Percentiles rank a stretch among this genome's conserved stretches.
Evolutionary conservation across 1,139 yeast genomes (phyloP).

Genomic region (Hansenula lynferdii): DNA sequence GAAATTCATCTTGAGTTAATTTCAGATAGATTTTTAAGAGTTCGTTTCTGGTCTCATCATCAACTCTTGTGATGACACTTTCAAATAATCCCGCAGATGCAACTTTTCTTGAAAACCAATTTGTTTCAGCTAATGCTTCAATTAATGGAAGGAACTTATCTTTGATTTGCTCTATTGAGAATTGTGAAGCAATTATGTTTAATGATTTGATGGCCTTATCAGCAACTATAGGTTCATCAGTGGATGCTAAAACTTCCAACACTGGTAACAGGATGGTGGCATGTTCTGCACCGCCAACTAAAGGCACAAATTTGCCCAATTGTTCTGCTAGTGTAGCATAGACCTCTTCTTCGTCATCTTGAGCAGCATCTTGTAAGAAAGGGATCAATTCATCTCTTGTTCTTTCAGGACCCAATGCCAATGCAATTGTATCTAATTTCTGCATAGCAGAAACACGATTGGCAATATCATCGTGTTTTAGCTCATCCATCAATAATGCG

Average conservation of each 20-base stretch:
- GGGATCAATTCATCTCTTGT: conserved; percentile 88
- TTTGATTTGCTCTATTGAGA: conserved; percentile 63
- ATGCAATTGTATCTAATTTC: conserved; percentile 87
- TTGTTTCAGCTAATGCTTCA: conserved; percentile 74
- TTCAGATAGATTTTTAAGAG: conserved; percentile 64
- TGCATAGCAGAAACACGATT: conserved; percentile 95
- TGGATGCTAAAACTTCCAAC: conserved; percentile 82
- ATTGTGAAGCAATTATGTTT: conserved; percentile 60
- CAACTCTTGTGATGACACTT: conserved; percentile 60
- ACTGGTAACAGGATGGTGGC: conserved; percentile 78
- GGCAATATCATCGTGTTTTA: conserved; percentile 92
- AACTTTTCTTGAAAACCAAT: conserved; percentile 93
- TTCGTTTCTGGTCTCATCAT: conserved; percentile 46
- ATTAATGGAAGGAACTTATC: conserved; percentile 71
- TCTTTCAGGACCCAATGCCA: conserved; percentile 93
- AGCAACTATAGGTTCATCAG: conserved; percentile 97
- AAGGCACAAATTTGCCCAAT: conserved; percentile 81
- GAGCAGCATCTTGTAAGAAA: conserved; percentile 85
- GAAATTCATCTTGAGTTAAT: conserved; percentile 86
- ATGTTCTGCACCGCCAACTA: conserved; percentile 79
- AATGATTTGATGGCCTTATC: conserved; percentile 91
- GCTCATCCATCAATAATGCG: conserved; percentile 94
- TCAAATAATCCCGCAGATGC: conserved; percentile 90
- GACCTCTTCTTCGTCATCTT: conserved; percentile 98
- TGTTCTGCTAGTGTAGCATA: conserved; percentile 91